phyloP scores from a whole-genome alignment of 2,329 filamentous ascomycete species.

The Leptographium galeiforme region DNA sequence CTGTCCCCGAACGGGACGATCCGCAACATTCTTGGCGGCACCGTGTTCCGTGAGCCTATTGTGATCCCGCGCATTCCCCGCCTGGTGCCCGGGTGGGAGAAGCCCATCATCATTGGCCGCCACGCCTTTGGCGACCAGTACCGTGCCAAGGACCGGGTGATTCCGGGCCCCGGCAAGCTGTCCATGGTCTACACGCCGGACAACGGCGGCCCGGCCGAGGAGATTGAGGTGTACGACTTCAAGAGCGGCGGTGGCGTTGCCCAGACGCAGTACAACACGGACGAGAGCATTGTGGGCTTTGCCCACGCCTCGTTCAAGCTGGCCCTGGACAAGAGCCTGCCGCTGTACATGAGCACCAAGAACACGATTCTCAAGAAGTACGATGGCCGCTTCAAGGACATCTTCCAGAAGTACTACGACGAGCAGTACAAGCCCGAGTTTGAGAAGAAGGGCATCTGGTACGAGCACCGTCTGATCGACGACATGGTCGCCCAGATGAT shows the following conservation, averaged over 20 bases:
- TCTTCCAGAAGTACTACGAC: conserved; percentile 96
- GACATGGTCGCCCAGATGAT: conserved; percentile 99
- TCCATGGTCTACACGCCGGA: conserved; percentile 88
- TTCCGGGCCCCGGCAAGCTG: conserved; percentile 72
- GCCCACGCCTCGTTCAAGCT: conserved; percentile 96
- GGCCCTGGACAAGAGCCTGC: conserved; percentile 71
- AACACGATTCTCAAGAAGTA: conserved; percentile 99
- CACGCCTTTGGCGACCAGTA: conserved; percentile 99
- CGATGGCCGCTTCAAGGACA: conserved; percentile 97
- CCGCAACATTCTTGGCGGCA: conserved; percentile 67
- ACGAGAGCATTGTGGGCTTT: conserved; percentile 88
- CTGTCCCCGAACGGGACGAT: conserved; percentile 90
- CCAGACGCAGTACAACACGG: conserved; percentile 96
- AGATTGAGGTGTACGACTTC: conserved; percentile 85
- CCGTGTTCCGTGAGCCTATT: conserved; percentile 97
- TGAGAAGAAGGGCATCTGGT: conserved; percentile 90
- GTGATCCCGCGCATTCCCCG: conserved; percentile 88
- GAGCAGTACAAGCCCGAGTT: conserved; percentile 75
- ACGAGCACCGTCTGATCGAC: conserved; percentile 97
- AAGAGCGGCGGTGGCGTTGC: conserved; percentile 74
- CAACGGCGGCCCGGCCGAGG: conserved; percentile 64
- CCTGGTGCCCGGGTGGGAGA: conserved; percentile 93
- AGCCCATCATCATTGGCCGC: conserved; percentile 97
- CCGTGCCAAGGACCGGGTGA: conserved; percentile 83
- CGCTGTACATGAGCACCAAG: conserved; percentile 99